Conservation (phyloP, 345 rosid genomes). For the Theobroma cacao region DNA sequence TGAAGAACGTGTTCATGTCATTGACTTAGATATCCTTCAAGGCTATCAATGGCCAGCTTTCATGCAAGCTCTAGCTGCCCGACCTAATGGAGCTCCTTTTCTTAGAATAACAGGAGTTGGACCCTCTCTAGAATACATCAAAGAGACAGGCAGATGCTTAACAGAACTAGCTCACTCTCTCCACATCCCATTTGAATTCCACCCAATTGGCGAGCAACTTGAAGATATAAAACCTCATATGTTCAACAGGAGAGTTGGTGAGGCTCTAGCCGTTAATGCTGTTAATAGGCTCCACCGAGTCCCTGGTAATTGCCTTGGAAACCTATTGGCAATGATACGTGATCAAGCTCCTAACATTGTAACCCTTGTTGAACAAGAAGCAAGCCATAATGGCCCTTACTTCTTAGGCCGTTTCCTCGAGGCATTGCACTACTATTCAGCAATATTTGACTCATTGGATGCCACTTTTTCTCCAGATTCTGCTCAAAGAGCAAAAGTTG, state of each 20-base stretch:
- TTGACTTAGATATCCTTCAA: slow-evolving; percentile 65
- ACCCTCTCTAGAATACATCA: slow-evolving; percentile 32
- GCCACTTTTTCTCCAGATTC: slow-evolving; percentile 62
- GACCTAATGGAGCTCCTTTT: slow-evolving; percentile 56
- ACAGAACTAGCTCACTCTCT: slow-evolving; percentile 62
- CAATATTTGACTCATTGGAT: slow-evolving; percentile 61
- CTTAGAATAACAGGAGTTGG: slow-evolving; percentile 65
- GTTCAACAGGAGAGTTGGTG: slow-evolving; percentile 64
- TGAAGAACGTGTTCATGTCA: slow-evolving; percentile 70
- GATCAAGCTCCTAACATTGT: slow-evolving; percentile 71
- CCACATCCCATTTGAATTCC: slow-evolving; percentile 64
- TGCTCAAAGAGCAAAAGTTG: slow-evolving; percentile 59
- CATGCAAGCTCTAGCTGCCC: slow-evolving; percentile 71
- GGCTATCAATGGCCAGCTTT: slow-evolving; percentile 84
- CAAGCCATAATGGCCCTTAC: slow-evolving; percentile 64
- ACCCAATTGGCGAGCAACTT: slow-evolving; percentile 52
- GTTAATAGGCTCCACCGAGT: slow-evolving; percentile 53
- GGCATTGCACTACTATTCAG: slow-evolving; percentile 67
- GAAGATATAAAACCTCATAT: slow-evolving; percentile 60
- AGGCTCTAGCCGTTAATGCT: slow-evolving; percentile 59
- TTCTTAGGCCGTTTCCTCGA: slow-evolving; percentile 65
- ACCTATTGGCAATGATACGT: slow-evolving; percentile 48
- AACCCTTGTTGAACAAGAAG: slow-evolving; percentile 63
- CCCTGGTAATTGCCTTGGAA: slow-evolving; percentile 44
- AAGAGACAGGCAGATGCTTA: slow-evolving; percentile 61